Conservation (phyloP, 176 grass and related monocot species). For the Echinochloa phyllopogon region DNA sequence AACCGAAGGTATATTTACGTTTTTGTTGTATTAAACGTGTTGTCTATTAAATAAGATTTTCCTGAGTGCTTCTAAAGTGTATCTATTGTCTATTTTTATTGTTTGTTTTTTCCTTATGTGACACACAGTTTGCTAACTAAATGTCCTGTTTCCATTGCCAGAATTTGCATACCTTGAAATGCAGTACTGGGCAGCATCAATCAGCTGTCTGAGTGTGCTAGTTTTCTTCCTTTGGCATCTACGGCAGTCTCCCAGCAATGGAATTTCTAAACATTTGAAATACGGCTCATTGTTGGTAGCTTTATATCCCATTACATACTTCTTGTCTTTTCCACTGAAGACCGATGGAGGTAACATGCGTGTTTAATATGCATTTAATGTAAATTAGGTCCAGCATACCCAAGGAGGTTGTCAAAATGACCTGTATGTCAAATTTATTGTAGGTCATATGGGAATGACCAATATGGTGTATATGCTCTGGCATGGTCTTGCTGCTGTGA, state of each 20-base stretch:
- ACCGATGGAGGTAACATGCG: slow-evolving; percentile 58
- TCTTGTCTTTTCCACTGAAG: slow-evolving; percentile 55
- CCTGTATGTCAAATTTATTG: slow-evolving; percentile 23
- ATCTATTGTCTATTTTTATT: not conserved
- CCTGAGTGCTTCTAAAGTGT: not conserved
- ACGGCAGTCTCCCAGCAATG: slow-evolving; percentile 40
- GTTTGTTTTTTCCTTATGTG: not conserved
- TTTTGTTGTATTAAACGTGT: not conserved
- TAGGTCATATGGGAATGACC: slow-evolving; percentile 51
- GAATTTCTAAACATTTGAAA: slow-evolving; percentile 41
- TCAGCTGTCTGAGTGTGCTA: slow-evolving; percentile 71
- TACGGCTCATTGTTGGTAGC: slow-evolving; percentile 46
- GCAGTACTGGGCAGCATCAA: slow-evolving; percentile 83
- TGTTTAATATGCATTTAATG: not conserved
- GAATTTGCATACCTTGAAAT: slow-evolving; percentile 72
- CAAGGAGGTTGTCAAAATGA: slow-evolving; percentile 26
- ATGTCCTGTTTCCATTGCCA: slow-evolving; percentile 38
- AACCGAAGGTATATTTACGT: slow-evolving; percentile 51
- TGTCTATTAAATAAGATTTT: not conserved
- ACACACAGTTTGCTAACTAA: slow-evolving; percentile 8
- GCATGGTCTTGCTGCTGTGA: slow-evolving; percentile 69
- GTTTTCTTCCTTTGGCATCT: slow-evolving; percentile 72
- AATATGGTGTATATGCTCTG: slow-evolving; percentile 60
- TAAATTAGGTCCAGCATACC: slow-evolving; percentile 6
- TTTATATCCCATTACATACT: slow-evolving; percentile 50